Evolutionary conservation across 1,284 basidiomycete species (phyloP), one percentile per base, ranked within the genome.

Genomic region (Lignosus rhinocerotis): DNA sequence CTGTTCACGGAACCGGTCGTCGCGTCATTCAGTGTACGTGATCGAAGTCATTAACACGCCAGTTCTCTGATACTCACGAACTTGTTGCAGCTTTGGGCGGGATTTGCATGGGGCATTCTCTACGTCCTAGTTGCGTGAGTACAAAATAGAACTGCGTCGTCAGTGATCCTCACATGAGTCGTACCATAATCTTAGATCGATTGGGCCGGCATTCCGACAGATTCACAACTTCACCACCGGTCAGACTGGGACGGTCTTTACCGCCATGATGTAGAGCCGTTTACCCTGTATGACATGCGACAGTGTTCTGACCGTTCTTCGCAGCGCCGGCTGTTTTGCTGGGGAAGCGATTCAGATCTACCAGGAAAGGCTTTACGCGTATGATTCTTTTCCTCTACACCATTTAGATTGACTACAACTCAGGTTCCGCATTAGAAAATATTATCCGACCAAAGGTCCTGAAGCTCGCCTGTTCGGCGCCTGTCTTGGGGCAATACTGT

Each of bases 1-100:
- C 72, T 93, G 53, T 55, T 85, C 38, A 90, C 90, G 0, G 93
- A 95, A 66, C 90, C 90, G 0, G 80, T 92, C 34, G 90, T 94
- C 1, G 75, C 81, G 9, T 83, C 84, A 62, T 88, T 93, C 71
- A 88, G 87, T 59, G 87, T 89, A 61, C 59, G 83, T 70, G 17
- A 7, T 8, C 11, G 12, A 39, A 14, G 36, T 6, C 11, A 39
- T 14, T 11, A 17, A 8, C 39, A 16, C 39, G 19, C 4, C 6
- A 36, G 39, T 46, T 36, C 21, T 36, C 48, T 25, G 2, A 25
- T 4, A 36, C 41, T 32, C 14, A 36, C 3, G 4, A 11, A 17
- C 21, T 3, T 17, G 7, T 12, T 10, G 17, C 64, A 89, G 86
- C 61, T 91, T 16, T 94, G 90, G 91, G 75, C 86, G 49, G 88